Conservation (phyloP, 257 asterid genomes). For the Prunella vulgaris region DNA sequence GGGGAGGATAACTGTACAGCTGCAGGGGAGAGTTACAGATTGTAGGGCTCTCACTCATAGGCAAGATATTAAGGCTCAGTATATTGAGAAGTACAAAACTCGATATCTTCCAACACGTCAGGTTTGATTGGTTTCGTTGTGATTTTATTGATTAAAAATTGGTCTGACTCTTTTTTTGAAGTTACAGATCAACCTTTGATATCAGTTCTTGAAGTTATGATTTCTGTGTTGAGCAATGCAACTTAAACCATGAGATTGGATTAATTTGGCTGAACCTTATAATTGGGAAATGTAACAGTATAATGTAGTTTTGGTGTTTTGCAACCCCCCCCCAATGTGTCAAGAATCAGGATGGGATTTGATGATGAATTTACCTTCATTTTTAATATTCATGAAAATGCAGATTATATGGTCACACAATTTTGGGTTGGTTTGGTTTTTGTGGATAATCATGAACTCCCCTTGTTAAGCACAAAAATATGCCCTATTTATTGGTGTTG, state of each 20-base stretch:
- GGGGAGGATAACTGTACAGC: constrained; percentile 74
- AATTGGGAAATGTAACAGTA: neutral
- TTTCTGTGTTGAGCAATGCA: neutral
- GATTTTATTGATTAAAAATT: neutral
- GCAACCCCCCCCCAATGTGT: neutral
- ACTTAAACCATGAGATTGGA: neutral
- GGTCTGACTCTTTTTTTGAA: neutral
- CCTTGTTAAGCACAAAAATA: neutral
- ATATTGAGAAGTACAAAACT: constrained; percentile 53
- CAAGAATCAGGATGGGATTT: neutral
- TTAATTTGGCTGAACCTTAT: neutral
- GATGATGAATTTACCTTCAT: neutral
- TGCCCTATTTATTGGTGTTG: neutral
- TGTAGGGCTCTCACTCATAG: constrained; percentile 78
- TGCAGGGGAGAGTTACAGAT: constrained; percentile 85
- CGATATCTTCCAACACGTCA: constrained; percentile 84
- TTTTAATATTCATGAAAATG: neutral
- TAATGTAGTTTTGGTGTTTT: neutral
- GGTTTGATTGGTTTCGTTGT: constrained; percentile 38
- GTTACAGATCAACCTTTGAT: constrained; percentile 4
- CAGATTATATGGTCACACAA: neutral
- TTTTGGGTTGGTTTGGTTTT: neutral
- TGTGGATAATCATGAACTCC: neutral
- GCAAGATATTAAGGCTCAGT: constrained; percentile 70
- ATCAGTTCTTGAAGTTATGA: neutral